These are phyloP conservation scores for Yamadazyma buinensis DNA, from an alignment of 1,139 yeast genomes.

Conservation along the genomic window DNA sequence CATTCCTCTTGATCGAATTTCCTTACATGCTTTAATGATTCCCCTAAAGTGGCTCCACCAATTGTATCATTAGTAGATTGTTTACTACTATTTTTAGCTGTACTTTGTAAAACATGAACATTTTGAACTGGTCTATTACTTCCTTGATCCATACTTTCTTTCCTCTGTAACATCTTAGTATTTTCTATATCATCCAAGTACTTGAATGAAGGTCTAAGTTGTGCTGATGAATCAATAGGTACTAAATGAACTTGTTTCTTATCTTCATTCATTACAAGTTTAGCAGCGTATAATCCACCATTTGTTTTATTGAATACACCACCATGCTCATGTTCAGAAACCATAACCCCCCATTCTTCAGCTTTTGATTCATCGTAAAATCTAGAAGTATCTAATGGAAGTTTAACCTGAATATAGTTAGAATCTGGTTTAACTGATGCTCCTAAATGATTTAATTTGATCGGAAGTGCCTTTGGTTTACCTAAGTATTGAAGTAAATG, in stretches of 20 bases:
- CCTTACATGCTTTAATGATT: conserved; percentile 72
- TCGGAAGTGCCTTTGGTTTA: conserved; percentile 45
- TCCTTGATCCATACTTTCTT: conserved; percentile 25
- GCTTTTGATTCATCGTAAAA: conserved; percentile 67
- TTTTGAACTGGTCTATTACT: conserved; percentile 20
- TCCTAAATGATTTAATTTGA: conserved; percentile 27
- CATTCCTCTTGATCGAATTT: conserved; percentile 72
- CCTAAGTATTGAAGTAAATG: conserved; percentile 70
- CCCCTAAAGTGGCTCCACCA: conserved; percentile 64
- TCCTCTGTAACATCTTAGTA: conserved; percentile 23
- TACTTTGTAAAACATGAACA: conserved; percentile 42
- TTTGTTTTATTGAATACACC: conserved; percentile 63
- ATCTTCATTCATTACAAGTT: conserved; percentile 21
- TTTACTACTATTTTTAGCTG: conserved; percentile 47
- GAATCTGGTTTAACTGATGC: conserved; percentile 63
- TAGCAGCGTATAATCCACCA: conserved; percentile 46
- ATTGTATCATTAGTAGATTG: conserved; percentile 75
- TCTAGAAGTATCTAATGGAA: conserved; percentile 60
- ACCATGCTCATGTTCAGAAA: conserved; percentile 56
- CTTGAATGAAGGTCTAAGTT: conserved; percentile 75
- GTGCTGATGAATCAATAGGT: conserved; percentile 68
- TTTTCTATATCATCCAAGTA: conserved; percentile 60
- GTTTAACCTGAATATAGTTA: conserved; percentile 57
- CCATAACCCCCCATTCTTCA: conserved; percentile 58
- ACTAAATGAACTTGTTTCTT: conserved; percentile 51